Evolutionary conservation across 306 rosid species (phyloP), one percentile per base, ranked within the genome.

Genomic region (Urtica urens): DNA sequence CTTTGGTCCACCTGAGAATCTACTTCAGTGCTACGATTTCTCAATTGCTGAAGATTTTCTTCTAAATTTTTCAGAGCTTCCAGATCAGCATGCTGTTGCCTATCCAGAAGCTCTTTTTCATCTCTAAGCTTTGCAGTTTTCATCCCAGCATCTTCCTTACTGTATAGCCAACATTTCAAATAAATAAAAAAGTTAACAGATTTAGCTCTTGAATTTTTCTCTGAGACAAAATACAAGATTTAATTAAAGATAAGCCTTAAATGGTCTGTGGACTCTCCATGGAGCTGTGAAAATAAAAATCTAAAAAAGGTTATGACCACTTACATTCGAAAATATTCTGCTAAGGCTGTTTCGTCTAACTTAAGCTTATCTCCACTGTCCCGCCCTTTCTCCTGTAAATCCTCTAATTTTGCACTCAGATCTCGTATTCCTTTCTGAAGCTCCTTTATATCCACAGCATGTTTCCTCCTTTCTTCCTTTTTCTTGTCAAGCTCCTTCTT

Each of bases 101-200:
- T 80, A 38, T 92, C 99, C 61, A 79, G 55, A 56, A 85, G 76
- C 72, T 92, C 99, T 65, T 92, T 92, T 74, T 92, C 94, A 66
- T 79, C 99, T 64, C 73, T 82, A 29, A 92, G 79, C 75, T 73
- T 82, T 44, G 73, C 86, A 45, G 99, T 85, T 78, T 82, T 77
- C 94, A 78, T 92, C 65, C 96, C 99, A 55, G 94, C 96, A 59
- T 92, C 93, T 65, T 82, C 94, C 72, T 92, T 92, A 57, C 99
- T 92, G 83, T 39, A 57, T 53, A 23, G 59, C 47, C 62, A 70
- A 55, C 59, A 64, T 38, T 22, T 23, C 38, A 35, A 57, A 46
- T 18, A 64, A 42, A 50, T n/a, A n/a, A n/a, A n/a, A n/a, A n/a
- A n/a, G n/a, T n/a, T n/a, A n/a, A n/a, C n/a, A 59, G n/a, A n/a